Base-by-base conservation (phyloP, 495 filamentous ascomycete genomes). In the Aspergillus bridgeri region DNA sequence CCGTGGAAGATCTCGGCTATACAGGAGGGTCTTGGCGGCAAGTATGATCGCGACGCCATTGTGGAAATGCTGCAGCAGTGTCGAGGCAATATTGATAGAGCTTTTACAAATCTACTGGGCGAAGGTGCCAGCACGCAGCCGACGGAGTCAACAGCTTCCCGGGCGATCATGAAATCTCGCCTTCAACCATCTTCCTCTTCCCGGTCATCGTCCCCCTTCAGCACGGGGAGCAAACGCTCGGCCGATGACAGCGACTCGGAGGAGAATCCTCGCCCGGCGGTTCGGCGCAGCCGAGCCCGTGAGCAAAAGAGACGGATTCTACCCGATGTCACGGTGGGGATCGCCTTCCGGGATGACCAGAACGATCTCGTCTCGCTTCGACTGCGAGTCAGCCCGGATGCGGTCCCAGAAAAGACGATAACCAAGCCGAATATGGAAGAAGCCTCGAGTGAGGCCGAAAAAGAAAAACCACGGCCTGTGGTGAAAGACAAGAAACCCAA, bases 1-100 rank as follows among this genome's bases (percentile, higher is more conserved):
- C 79, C 81, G 7, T 89, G 85, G 86, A 87, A 86, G 69, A 79
- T 88, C 42, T 77, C 85, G 17, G 71, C 72, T 3, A 85, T 89
- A 19, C 67, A 77, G 51, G 76, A 78, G 51, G 80, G 81, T 9
- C 71, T 89, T 21, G 83, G 84, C 15, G 80, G 80, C 54, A 74
- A 78, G 24, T 78, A 76, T 21, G 79, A 83, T 59, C 77, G 79
- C 15, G 75, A 66, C 6, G 75, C 78, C 20, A 84, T 89, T 51
- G 73, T 79, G 17, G 78, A 83, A 57, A 78, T 79, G 54, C 73
- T 89, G 21, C 76, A 86, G 57, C 75, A 83, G 57, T 81, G 76
- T 45, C 81, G 81, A 42, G 85, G 86, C 23, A 79, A 86, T 65
- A 73, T 88, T 29, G 76, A 87, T 62, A 65, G 72, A 17, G 81